phyloP scores from a whole-genome alignment of 192 early-diverging fungal genomes.

The Haplosporangium gracile region DNA sequence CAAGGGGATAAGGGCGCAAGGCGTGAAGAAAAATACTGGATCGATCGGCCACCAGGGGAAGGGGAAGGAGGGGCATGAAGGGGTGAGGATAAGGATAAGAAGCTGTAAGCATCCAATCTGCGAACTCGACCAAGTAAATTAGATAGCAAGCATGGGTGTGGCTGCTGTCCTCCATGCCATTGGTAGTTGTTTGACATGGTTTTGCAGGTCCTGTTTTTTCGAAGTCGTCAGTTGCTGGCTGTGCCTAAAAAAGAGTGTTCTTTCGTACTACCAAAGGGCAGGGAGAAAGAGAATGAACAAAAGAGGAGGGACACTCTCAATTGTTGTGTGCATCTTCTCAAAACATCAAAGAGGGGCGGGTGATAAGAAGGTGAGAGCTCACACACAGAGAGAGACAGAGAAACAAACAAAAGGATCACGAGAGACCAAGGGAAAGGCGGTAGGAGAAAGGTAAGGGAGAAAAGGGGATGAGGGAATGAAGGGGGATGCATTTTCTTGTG shows the following conservation, averaged over 20 bases:
- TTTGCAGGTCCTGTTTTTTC: not conserved
- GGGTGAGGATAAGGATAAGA: no score
- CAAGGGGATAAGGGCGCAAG: not conserved
- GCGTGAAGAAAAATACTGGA: no score
- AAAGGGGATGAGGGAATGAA: not conserved
- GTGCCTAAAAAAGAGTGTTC: slow-evolving; percentile 6
- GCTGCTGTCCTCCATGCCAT: no score
- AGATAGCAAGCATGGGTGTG: no score
- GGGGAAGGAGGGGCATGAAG: no score
- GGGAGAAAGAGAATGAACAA: not conserved
- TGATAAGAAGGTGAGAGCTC: no score
- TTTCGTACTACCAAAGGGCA: not conserved
- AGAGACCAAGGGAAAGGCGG: no score
- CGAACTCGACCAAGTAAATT: no score
- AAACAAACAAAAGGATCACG: no score
- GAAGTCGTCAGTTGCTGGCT: not conserved
- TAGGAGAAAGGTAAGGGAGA: not conserved
- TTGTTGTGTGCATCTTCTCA: not conserved
- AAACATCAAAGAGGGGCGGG: not conserved
- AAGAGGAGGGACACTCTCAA: not conserved
- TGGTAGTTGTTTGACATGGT: not conserved
- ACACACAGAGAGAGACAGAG: no score
- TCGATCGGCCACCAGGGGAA: no score
- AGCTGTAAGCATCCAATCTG: no score
- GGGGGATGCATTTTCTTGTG: not conserved